Evolutionary conservation across 179 eudicot species (phyloP).

Genomic region (Spergularia azorica): DNA sequence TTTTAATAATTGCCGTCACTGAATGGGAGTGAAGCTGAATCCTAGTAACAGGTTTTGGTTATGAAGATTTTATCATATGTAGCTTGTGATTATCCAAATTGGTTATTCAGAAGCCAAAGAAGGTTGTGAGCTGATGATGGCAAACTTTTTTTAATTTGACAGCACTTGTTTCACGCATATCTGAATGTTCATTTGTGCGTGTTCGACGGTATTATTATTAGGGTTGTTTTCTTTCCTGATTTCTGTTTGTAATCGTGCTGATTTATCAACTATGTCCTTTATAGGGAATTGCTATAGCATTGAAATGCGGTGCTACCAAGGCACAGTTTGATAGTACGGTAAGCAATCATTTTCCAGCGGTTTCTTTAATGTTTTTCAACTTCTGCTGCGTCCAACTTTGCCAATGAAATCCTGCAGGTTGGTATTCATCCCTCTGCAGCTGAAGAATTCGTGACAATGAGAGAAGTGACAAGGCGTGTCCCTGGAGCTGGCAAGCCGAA

Average conservation of each 20-base stretch:
- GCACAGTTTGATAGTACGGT: constrained; percentile 97
- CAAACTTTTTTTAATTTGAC: neutral
- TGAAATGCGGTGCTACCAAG: constrained; percentile 98
- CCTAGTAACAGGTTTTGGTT: too few relatives aligned
- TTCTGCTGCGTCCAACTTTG: neutral
- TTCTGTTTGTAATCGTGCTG: neutral
- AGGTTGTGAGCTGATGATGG: neutral
- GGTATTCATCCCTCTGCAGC: constrained; percentile 98
- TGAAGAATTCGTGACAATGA: constrained; percentile 96
- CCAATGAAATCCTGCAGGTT: constrained; percentile 43
- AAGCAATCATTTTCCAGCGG: constrained; percentile 27
- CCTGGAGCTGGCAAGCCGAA: constrained; percentile 58
- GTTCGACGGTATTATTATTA: neutral
- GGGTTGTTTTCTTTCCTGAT: neutral
- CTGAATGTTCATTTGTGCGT: neutral
- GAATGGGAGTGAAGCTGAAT: too few relatives aligned
- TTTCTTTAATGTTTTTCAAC: neutral
- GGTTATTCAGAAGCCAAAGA: too few relatives aligned
- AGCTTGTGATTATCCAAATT: too few relatives aligned
- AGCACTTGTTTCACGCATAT: neutral
- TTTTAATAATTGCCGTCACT: too few relatives aligned
- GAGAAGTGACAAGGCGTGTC: constrained; percentile 66
- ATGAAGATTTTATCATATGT: too few relatives aligned
- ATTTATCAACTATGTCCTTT: neutral
- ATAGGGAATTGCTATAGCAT: constrained; percentile 94